Conservation (phyloP, 2,329 filamentous ascomycete species). For the Venturia nashicola region DNA sequence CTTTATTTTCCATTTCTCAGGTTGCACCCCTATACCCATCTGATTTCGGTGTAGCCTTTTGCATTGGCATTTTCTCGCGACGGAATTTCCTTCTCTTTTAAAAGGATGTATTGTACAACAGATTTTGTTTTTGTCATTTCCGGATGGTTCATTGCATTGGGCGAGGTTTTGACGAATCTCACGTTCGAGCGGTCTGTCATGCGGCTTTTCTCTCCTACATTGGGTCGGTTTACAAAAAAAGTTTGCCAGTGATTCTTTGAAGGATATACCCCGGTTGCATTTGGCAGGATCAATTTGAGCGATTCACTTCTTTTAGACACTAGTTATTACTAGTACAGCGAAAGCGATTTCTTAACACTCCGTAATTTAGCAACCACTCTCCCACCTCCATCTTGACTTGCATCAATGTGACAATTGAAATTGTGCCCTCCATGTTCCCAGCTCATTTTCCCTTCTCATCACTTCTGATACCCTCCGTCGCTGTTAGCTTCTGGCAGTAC, state of each 20-base stretch:
- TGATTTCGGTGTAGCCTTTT: neutral
- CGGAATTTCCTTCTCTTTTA: neutral
- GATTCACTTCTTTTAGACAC: neutral
- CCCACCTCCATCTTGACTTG: neutral
- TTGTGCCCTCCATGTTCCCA: neutral
- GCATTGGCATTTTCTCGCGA: neutral
- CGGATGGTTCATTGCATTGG: conserved; percentile 4
- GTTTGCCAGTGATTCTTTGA: conserved; percentile 1
- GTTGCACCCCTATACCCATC: conserved; percentile 2
- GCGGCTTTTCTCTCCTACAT: neutral
- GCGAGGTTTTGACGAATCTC: conserved; percentile 2
- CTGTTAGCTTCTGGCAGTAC: neutral
- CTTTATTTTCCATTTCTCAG: conserved; percentile 1
- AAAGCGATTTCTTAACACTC: neutral
- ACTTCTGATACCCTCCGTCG: neutral
- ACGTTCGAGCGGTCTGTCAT: conserved; percentile 5
- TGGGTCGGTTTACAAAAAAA: conserved; percentile 4
- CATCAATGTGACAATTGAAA: neutral
- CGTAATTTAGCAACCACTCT: neutral
- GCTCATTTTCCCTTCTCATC: neutral
- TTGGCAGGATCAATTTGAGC: neutral
- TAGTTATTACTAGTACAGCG: conserved; percentile 1
- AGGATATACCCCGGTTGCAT: conserved; percentile 6
- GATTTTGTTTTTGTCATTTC: neutral
- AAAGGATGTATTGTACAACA: conserved; percentile 7